Evolutionary conservation across 2,329 filamentous ascomycete species (phyloP).

Genomic region (Diaporthe ilicicola): DNA sequence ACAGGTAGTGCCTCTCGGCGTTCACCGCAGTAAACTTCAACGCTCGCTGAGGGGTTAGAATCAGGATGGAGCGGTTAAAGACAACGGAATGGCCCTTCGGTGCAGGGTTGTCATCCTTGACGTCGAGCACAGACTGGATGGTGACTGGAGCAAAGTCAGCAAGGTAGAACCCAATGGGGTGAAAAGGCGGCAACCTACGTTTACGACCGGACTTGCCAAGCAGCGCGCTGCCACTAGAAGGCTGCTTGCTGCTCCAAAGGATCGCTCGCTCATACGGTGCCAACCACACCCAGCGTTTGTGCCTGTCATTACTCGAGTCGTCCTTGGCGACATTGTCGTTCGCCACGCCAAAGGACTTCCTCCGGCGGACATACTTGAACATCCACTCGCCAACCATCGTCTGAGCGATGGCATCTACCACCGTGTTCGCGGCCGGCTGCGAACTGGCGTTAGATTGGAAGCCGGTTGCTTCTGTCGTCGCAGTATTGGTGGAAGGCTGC

Average conservation of each 20-base stretch:
- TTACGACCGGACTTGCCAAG: slow-evolving; percentile 96
- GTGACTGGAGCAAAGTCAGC: slow-evolving; percentile 67
- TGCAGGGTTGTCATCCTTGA: slow-evolving; percentile 89
- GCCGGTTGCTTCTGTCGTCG: slow-evolving; percentile 54
- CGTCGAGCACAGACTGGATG: slow-evolving; percentile 96
- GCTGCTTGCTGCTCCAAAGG: slow-evolving; percentile 98
- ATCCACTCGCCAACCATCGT: slow-evolving; percentile 99
- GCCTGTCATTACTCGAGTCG: slow-evolving; percentile 78
- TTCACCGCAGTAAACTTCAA: slow-evolving; percentile 91
- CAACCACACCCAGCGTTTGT: slow-evolving; percentile 98
- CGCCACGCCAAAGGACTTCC: slow-evolving; percentile 87
- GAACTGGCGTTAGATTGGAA: slow-evolving; percentile 63
- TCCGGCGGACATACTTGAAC: slow-evolving; percentile 87
- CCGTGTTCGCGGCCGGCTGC: slow-evolving; percentile 75
- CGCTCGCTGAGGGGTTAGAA: slow-evolving; percentile 90
- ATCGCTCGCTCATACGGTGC: slow-evolving; percentile 96
- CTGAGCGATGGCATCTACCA: slow-evolving; percentile 96
- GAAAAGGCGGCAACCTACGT: slow-evolving; percentile 66
- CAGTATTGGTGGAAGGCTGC: slow-evolving; percentile 69
- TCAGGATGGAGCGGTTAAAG: slow-evolving; percentile 94
- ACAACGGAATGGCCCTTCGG: slow-evolving; percentile 73
- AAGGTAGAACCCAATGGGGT: slow-evolving; percentile 4
- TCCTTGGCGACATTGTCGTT: slow-evolving; percentile 73
- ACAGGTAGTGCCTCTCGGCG: slow-evolving; percentile 89
- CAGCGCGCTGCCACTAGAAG: slow-evolving; percentile 84